Evolutionary conservation across 495 filamentous ascomycete genomes (phyloP).

Genomic region (Aeminium ludgeri): DNA sequence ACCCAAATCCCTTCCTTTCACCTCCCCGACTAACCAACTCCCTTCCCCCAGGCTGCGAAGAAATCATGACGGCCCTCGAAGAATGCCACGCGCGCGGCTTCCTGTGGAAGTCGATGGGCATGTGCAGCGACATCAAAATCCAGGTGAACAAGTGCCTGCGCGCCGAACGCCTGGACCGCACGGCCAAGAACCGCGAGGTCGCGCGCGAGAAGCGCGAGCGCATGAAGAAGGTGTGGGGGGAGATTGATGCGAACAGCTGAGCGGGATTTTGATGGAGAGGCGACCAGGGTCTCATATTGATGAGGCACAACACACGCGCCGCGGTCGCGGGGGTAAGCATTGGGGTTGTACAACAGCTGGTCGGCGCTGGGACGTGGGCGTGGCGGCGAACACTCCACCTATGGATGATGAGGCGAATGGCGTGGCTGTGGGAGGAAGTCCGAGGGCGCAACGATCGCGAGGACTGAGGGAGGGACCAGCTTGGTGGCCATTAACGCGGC

Average conservation of each 20-base stretch:
- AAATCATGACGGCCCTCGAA: constrained; percentile 79
- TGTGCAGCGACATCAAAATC: constrained; percentile 73
- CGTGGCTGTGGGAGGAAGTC: too few species aligned
- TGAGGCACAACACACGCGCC: too few species aligned
- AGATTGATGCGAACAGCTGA: constrained; percentile 62
- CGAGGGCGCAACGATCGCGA: too few species aligned
- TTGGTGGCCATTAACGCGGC: too few species aligned
- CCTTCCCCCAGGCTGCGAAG: constrained; percentile 59
- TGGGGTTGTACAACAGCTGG: too few species aligned
- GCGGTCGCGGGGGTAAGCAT: too few species aligned
- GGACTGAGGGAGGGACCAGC: too few species aligned
- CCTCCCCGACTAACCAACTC: constrained; percentile 1
- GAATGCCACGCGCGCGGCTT: constrained; percentile 92
- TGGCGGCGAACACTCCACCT: too few species aligned
- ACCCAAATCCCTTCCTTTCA: background rate
- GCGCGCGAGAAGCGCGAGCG: constrained; percentile 50
- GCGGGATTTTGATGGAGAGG: background rate
- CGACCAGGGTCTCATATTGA: too few species aligned
- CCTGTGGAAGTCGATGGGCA: constrained; percentile 69
- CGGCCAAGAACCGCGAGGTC: constrained; percentile 53
- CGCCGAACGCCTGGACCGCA: constrained; percentile 58
- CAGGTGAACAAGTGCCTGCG: constrained; percentile 69
- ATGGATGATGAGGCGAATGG: too few species aligned
- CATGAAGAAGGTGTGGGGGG: constrained; percentile 60
- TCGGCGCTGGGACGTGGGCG: too few species aligned